Evolutionary conservation across 2,329 filamentous ascomycete species (phyloP), one percentile per base, ranked within the genome.

Genomic region (Ophiocordyceps unilateralis): DNA sequence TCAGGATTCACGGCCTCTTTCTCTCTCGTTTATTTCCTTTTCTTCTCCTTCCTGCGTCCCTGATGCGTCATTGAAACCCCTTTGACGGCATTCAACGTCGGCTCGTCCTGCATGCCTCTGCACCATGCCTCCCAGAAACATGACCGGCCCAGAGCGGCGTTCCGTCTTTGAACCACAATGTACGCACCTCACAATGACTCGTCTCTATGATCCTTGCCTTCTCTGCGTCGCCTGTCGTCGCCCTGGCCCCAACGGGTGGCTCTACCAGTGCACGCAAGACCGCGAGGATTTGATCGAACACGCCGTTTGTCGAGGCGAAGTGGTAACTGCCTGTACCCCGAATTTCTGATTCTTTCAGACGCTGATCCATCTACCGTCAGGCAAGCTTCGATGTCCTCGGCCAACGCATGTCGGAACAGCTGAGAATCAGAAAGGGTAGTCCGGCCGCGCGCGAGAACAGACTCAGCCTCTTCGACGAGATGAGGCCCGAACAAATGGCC

Each of bases 181-280:
- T 58, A 82, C 76, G 2, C 83, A 88, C 54, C 61, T 76, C 39
- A 76, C 69, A 44, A 78, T 86, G 70, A 73, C 75, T 10, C 74
- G 80, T 23, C 58, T 84, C 39, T 83, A 78, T 51, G 70, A 69
- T 28, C 45, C 60, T 19, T 55, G 66, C 23, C 57, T 65, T 40
- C 53, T 57, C 17, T 91, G 84, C 59, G 60, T 68, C 8, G 54
- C 67, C 21, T 91, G 84, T 51, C 62, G 63, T 34, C 60, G 62
- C 36, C 57, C 58, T 1, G 72, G 79, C 0, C 60, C 67, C 15
- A 66, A 79, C 43, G 81, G 82, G 22, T 91, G 81, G 74, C 61
- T 91, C 20, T 91, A 84, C 57, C 67, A 71, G 46, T 91, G 85
- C 58, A 72, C 69, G 12, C 74, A 83, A 55, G 82, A 87, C 51